phyloP scores from a whole-genome alignment of 2,329 filamentous ascomycete species.

The Penicillium sp. region DNA sequence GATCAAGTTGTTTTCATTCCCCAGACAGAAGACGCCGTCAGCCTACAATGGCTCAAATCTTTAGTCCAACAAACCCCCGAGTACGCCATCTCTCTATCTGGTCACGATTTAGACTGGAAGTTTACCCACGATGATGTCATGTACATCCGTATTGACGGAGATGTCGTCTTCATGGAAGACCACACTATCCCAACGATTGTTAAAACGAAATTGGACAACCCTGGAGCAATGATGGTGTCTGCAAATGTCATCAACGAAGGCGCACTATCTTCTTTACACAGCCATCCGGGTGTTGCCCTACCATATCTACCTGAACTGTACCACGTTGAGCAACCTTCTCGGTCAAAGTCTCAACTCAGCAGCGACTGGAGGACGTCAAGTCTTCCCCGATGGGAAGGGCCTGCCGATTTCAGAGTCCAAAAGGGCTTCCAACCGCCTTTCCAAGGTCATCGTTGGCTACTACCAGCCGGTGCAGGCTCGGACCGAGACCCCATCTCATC shows the following conservation, averaged over 20 bases:
- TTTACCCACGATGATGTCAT: conserved; percentile 34
- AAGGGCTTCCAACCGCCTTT: conserved; percentile 36
- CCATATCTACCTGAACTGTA: conserved; percentile 57
- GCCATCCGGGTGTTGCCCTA: conserved; percentile 56
- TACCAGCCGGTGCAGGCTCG: conserved; percentile 41
- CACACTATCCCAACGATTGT: conserved; percentile 58
- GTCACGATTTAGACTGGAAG: conserved; percentile 21
- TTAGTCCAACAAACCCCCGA: conserved; percentile 34
- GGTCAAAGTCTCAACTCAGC: conserved; percentile 19
- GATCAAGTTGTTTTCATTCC: conserved; percentile 51
- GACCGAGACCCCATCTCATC: conserved; percentile 53
- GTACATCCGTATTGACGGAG: conserved; percentile 51
- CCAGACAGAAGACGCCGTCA: conserved; percentile 40
- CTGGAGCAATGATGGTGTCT: conserved; percentile 56
- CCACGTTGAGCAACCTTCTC: conserved; percentile 22
- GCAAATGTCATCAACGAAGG: conserved; percentile 63
- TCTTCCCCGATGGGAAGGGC: conserved; percentile 42
- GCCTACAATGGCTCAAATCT: conserved; percentile 43
- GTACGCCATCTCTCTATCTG: conserved; percentile 32
- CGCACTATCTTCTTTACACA: conserved; percentile 58
- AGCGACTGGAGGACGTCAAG: conserved; percentile 39
- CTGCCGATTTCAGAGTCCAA: conserved; percentile 34
- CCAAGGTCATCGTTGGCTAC: conserved; percentile 56
- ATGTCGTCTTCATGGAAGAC: conserved; percentile 49
- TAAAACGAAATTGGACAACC: conserved; percentile 56